Percentiles rank a stretch among this genome's conserved stretches.
phyloP scores from a whole-genome alignment of 73 alveolate genomes.

The Paramecium primaurelia region DNA sequence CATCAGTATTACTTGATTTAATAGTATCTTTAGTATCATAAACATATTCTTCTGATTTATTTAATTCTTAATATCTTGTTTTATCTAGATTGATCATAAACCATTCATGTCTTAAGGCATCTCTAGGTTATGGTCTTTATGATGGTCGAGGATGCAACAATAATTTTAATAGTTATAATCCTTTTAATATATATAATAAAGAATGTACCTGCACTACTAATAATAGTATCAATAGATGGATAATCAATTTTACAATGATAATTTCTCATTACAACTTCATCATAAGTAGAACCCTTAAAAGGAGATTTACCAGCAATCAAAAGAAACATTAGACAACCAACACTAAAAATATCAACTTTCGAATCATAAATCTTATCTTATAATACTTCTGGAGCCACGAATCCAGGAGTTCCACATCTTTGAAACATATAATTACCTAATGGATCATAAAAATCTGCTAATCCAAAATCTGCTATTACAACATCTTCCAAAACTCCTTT shows the following conservation, averaged over 20 bases:
- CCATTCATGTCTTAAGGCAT: constrained; percentile 62
- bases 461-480: constrained; percentile 63
- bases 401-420: constrained; percentile 76
- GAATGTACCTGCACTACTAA: neutral
- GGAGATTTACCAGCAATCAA: constrained; percentile 66
- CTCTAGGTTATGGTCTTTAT: constrained; percentile 44
- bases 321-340: constrained; percentile 68
- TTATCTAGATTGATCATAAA: neutral
- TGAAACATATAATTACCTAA: constrained; percentile 49
- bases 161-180: neutral
- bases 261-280: constrained; percentile 54
- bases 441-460: constrained; percentile 70
- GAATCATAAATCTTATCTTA: constrained; percentile 49
- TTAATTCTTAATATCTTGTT: neutral
- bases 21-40: neutral
- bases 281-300: constrained; percentile 46
- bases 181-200: neutral
- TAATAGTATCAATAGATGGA: neutral
- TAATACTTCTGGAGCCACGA: constrained; percentile 75
- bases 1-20: neutral
- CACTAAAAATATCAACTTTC: constrained; percentile 68
- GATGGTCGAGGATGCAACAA: constrained; percentile 38
- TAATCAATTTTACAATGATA: constrained; percentile 55
- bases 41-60: neutral
- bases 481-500: neutral